A percentile compares a stretch with the other conserved stretches of the same genome.
Evolutionary conservation across 2,329 filamentous ascomycete genomes (phyloP).

Genomic region (Westerdykella ornata): DNA sequence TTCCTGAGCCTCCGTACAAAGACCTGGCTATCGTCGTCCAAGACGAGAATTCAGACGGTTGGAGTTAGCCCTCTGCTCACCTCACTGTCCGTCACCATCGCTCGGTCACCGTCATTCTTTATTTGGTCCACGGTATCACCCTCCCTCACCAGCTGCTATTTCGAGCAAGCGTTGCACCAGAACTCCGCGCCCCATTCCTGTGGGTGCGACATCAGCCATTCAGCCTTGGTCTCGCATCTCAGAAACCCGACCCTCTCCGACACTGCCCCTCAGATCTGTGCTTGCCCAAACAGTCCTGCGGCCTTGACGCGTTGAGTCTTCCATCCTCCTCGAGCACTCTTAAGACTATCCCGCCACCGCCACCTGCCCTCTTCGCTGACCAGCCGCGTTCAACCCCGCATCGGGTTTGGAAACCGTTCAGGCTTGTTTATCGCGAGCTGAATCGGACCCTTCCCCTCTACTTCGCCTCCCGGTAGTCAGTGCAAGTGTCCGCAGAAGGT

Average conservation of each 20-base stretch:
- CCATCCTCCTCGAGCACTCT: slow-evolving; percentile 17
- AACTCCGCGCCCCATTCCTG: slow-evolving; percentile 30
- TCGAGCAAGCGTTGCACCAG: slow-evolving; percentile 29
- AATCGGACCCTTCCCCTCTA: slow-evolving; percentile 21
- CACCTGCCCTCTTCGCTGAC: slow-evolving; percentile 22
- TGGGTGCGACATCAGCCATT: slow-evolving; percentile 30
- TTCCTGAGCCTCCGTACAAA: slow-evolving; percentile 33
- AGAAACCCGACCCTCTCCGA: slow-evolving; percentile 21
- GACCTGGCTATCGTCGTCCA: slow-evolving; percentile 23
- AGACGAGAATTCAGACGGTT: slow-evolving; percentile 22
- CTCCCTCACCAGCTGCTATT: slow-evolving; percentile 27
- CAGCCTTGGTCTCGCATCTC: slow-evolving; percentile 31
- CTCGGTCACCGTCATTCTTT: slow-evolving; percentile 24
- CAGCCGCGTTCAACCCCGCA: slow-evolving; percentile 30
- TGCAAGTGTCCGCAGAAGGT: too few relatives aligned
- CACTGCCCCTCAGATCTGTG: slow-evolving; percentile 16
- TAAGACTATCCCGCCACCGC: slow-evolving; percentile 19
- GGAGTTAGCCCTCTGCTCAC: slow-evolving; percentile 24
- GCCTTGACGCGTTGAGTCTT: slow-evolving; percentile 19
- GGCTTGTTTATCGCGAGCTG: slow-evolving; percentile 17
- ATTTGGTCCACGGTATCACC: slow-evolving; percentile 24
- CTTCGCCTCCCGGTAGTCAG: background rate
- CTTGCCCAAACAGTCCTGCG: slow-evolving; percentile 21
- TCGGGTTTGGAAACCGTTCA: slow-evolving; percentile 25
- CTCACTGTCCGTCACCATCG: slow-evolving; percentile 15